phyloP scores from a whole-genome alignment of 164 flowering plant genomes.

The Paratinospora sagittata region DNA sequence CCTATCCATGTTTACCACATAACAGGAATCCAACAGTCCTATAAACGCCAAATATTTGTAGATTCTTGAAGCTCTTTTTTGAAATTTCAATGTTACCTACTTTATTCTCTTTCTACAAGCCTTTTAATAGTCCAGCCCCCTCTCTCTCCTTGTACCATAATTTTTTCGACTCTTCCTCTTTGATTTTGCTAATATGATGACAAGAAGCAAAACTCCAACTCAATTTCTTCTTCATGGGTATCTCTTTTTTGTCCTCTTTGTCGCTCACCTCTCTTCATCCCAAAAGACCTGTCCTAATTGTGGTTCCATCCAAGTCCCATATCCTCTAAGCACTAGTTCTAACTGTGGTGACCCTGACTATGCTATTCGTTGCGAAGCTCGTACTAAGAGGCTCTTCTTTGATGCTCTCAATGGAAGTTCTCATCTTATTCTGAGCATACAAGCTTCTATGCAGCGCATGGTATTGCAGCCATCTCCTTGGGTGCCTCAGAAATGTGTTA shows the following conservation, averaged over 20 bases:
- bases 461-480: conserved; percentile 57
- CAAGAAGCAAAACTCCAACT: conserved; percentile 1
- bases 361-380: conserved; percentile 41
- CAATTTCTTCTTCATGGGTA: conserved; percentile 5
- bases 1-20: conserved; percentile 13
- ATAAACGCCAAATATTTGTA: conserved; percentile 19
- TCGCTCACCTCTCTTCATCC: conserved; percentile 22
- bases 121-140: conserved; percentile 21
- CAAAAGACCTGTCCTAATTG: conserved; percentile 50
- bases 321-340: conserved; percentile 54
- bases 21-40: conserved; percentile 27
- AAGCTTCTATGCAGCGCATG: conserved; percentile 34
- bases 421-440: conserved; percentile 39
- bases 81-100: conserved; percentile 16
- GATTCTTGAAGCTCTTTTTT: conserved; percentile 28
- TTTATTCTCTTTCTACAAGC: conserved; percentile 33
- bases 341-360: conserved; percentile 49
- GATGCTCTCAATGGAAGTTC: conserved; percentile 52
- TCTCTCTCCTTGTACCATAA: conserved; percentile 18
- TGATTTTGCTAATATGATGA: conserved; percentile 21
- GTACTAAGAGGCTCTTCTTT: conserved; percentile 41
- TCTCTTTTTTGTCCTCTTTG: conserved; percentile 20
- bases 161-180: conserved; percentile 16
- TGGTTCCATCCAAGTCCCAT: conserved; percentile 53
- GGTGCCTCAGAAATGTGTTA: conserved; percentile 37